These are phyloP conservation scores for Zymoseptoria crescenta DNA, from an alignment of 2,329 filamentous ascomycete species.

Conservation along the genomic window DNA sequence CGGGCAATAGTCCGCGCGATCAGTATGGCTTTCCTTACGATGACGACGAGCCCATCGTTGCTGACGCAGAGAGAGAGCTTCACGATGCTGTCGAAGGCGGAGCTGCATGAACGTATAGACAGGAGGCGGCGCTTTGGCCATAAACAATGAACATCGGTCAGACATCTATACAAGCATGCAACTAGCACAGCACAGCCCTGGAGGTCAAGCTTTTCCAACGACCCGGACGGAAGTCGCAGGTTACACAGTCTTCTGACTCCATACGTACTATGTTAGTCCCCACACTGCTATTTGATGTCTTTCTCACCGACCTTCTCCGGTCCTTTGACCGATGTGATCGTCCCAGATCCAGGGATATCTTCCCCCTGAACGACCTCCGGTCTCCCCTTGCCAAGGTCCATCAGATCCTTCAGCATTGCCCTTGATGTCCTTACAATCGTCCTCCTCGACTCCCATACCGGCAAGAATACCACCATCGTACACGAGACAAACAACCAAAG, in stretches of 20 bases:
- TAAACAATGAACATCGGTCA: background rate
- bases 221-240: background rate
- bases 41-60: constrained; percentile 8
- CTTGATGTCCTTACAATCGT: constrained; percentile 1
- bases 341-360: background rate
- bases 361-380: background rate
- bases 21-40: constrained; percentile 27
- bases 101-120: background rate
- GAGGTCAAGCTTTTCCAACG: too few relatives aligned
- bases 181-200: too few relatives aligned
- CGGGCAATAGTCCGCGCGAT: constrained; percentile 19
- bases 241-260: background rate
- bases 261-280: background rate
- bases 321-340: background rate
- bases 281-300: background rate
- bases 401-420: constrained; percentile 5
- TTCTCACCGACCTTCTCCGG: background rate
- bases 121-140: background rate
- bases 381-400: background rate
- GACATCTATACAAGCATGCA: background rate
- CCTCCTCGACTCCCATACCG: constrained; percentile 5
- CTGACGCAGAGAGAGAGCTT: constrained; percentile 12
- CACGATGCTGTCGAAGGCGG: constrained; percentile 19
- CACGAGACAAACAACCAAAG: constrained; percentile 42
- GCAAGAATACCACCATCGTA: constrained; percentile 4